Base-by-base conservation (phyloP, 257 asterid genomes). In the Thymus mandschuricus region DNA sequence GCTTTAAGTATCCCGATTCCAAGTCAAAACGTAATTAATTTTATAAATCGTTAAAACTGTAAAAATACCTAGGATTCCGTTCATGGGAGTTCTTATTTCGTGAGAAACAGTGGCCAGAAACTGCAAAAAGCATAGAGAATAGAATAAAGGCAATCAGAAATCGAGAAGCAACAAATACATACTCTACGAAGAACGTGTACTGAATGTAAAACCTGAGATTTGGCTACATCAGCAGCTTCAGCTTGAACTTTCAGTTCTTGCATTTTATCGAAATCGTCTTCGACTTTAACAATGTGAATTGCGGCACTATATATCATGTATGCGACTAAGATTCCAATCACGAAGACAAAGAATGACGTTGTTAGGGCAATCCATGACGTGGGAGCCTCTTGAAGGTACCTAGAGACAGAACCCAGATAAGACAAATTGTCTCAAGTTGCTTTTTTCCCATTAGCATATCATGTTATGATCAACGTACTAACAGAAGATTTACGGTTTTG, bases 11-110 rank as follows among this genome's bases (percentile, higher is more conserved):
- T 27, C 45, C 45, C 12, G 15, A 11, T 61, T 54, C 61, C 44
- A 21, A 8, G 30, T 65, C 30, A 6, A 63, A 30, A 67, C 49
- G 41, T 9, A 15, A 61, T 33, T 67, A 60, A 63, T 2, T 12
- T 35, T 30, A 60, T 41, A 11, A 57, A 41, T 50, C 28, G 21
- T 34, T 2, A 50, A 56, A 52, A 54, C 34, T 57, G 10, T 21
- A 5, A 62, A 21, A 75, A 27, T 92, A 92, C 98, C 98, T 56
- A 93, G 85, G 73, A 93, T 81, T 40, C 98, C 98, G 48, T 93
- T 91, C 98, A 93, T 90, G 21, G 98, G 97, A 76, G 98, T 93
- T 83, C 98, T 81, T 70, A 93, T 93, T 83, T 93, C 98, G 67
- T 93, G 98, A 29, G 98, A 93, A 85, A 93, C 97, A 21, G 98